phyloP scores from a whole-genome alignment of 371 early-diverging fungal species.

The Mortierella sp. region DNA sequence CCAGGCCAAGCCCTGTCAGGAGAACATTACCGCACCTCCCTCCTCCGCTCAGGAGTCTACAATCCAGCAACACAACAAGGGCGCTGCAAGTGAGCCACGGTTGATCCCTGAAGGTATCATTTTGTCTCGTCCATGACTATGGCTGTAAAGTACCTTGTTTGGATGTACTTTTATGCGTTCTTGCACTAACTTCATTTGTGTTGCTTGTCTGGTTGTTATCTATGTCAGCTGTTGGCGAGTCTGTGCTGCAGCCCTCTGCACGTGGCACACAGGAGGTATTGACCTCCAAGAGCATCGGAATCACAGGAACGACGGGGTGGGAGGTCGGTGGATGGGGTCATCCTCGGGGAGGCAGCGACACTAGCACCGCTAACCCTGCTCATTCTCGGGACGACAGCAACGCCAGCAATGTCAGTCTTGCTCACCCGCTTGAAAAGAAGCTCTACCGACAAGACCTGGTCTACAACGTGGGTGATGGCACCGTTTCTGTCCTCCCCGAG shows the following conservation, averaged over 20 bases:
- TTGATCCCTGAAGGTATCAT: not conserved
- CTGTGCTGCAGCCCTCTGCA: not conserved
- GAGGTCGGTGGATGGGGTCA: constrained; percentile 48
- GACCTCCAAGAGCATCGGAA: not conserved
- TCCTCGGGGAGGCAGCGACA: constrained; percentile 13
- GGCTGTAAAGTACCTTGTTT: not conserved
- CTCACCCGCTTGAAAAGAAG: not conserved
- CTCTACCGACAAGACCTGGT: constrained; percentile 3
- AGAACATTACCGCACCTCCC: not conserved
- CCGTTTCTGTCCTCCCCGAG: not conserved
- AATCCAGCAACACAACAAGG: not conserved
- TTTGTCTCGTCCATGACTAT: not conserved
- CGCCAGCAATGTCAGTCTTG: not conserved
- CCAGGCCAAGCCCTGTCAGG: not conserved
- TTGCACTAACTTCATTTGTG: not conserved
- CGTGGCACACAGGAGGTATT: not conserved
- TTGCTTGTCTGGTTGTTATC: not conserved
- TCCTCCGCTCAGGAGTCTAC: not conserved
- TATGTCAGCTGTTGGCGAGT: not conserved
- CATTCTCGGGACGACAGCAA: constrained; percentile 23
- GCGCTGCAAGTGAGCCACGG: not conserved
- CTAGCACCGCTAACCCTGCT: not conserved
- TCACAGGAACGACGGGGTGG: constrained; percentile 41
- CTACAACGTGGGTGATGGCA: not conserved
- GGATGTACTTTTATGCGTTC: not conserved